Base-by-base conservation (phyloP, 2,329 filamentous ascomycete genomes). In the Fusarium tuaranense region DNA sequence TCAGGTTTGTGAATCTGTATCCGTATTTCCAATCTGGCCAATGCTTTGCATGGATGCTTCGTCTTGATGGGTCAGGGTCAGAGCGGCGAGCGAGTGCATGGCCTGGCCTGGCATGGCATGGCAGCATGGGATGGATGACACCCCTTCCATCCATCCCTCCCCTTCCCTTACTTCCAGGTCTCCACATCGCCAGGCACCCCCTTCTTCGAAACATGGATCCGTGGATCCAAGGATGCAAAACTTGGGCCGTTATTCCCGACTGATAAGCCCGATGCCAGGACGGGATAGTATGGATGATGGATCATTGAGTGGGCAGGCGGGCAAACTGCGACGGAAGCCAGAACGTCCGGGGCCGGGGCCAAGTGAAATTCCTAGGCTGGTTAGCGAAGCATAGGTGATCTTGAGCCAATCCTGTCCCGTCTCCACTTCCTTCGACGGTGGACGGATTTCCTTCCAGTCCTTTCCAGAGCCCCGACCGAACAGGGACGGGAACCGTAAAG, bases 391-490 rank as follows among this genome's bases (percentile, higher is more conserved):
- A 44, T 44, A 46, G 41, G 18, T 53, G 71, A 65, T 69, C 72
- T 72, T 69, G 51, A 46, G 61, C 68, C 63, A 53, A 65, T 69
- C 65, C 60, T 7, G 3, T 55, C 27, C 48, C 48, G 48, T 55
- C 48, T 32, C 72, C 72, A 75, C 72, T 73, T 70, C 69, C 72
- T 73, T 69, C 72, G 58, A 57, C 72, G 72, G 30, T 32, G 30
- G 58, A 57, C 72, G 72, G 72, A n/a, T 57, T 73, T 73, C 59
- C 72, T 74, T 74, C 72, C 72, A 75, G 65, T 75, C 72, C 65
- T 58, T 75, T 74, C 70, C 53, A 75, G 71, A 74, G 38, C 68
- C 32, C 72, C 72, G 72, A 74, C 64, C 62, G 63, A 65, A 62
- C 67, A 63, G 67, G 63, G 68, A 71, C 68, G 71, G 58, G 70